Percentiles rank a stretch among this genome's conserved stretches.
Conservation (phyloP, 371 early-diverging fungal genomes). For the Actinomortierella ambigua region DNA sequence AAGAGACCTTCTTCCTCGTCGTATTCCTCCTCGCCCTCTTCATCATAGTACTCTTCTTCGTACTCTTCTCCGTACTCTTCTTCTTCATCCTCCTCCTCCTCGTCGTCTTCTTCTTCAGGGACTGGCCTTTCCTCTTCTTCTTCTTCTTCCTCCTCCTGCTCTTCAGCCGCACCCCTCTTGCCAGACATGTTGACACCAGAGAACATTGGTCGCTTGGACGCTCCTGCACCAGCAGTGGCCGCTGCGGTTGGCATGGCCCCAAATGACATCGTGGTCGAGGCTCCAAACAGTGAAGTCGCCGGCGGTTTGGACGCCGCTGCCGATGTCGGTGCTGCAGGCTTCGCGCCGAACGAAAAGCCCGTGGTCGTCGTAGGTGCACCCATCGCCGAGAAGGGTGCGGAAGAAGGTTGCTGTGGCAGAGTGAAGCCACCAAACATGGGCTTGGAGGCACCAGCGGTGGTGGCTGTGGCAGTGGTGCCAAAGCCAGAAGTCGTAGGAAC, state of each 20-base stretch:
- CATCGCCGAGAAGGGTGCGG: too few species aligned
- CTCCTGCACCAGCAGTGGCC: too few species aligned
- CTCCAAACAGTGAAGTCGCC: not conserved
- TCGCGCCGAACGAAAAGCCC: too few species aligned
- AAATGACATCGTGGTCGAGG: too few species aligned
- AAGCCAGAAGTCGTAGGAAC: conserved; percentile 5
- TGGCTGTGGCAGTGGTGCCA: conserved; percentile 1
- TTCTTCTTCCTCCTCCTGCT: conserved; percentile 3
- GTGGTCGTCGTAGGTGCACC: too few species aligned
- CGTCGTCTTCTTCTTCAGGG: conserved; percentile 2
- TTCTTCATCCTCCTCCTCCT: conserved; percentile 2
- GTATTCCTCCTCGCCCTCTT: conserved; percentile 10
- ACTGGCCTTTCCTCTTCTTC: conserved; percentile 4
- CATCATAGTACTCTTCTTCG: conserved; percentile 5
- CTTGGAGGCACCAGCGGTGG: too few species aligned
- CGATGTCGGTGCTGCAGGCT: not conserved
- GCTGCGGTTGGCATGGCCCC: too few species aligned
- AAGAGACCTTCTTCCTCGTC: conserved; percentile 10
- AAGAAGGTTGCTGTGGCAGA: too few species aligned
- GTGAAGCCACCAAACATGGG: too few species aligned
- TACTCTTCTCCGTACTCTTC: conserved; percentile 5
- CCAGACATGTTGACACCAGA: too few species aligned
- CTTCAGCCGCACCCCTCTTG: not conserved
- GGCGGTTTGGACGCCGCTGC: not conserved
- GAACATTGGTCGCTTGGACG: too few species aligned